Evolutionary conservation across 805 yeast genomes (phyloP).

Genomic region (Spathaspora boniae): DNA sequence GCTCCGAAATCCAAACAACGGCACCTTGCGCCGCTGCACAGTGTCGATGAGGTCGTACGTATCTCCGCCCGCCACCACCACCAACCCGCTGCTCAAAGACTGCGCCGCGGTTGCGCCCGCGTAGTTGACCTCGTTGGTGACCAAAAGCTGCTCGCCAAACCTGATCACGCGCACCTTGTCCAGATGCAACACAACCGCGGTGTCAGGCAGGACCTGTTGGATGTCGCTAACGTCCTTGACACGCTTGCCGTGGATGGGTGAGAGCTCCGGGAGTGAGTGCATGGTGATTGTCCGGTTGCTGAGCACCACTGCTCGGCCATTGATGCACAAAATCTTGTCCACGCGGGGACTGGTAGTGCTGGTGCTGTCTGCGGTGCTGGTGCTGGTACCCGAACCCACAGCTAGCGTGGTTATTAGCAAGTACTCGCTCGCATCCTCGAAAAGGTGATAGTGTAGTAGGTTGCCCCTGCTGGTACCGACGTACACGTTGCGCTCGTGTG

Average conservation of each 20-base stretch:
- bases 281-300: constrained; percentile 23
- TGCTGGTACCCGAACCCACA: constrained; percentile 12
- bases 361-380: too few relatives aligned
- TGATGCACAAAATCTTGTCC: too few relatives aligned
- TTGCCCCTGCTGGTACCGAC: constrained; percentile 35
- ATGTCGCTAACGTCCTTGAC: constrained; percentile 33
- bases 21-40: constrained; percentile 28
- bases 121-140: constrained; percentile 32
- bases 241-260: constrained; percentile 35
- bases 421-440: constrained; percentile 37
- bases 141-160: constrained; percentile 22
- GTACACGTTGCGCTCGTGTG: constrained; percentile 30
- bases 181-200: constrained; percentile 28
- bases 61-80: constrained; percentile 28
- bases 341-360: too few relatives aligned
- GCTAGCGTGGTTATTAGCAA: constrained; percentile 24
- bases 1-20: constrained; percentile 31
- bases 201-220: constrained; percentile 22
- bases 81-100: constrained; percentile 25
- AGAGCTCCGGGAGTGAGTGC: constrained; percentile 35
- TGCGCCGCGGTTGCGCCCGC: constrained; percentile 24
- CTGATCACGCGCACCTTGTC: constrained; percentile 31
- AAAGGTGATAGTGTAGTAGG: constrained; percentile 35
- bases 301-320: constrained; percentile 22
- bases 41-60: constrained; percentile 37